phyloP scores from a whole-genome alignment of 2,329 filamentous ascomycete genomes.

The Fusarium sp. region DNA sequence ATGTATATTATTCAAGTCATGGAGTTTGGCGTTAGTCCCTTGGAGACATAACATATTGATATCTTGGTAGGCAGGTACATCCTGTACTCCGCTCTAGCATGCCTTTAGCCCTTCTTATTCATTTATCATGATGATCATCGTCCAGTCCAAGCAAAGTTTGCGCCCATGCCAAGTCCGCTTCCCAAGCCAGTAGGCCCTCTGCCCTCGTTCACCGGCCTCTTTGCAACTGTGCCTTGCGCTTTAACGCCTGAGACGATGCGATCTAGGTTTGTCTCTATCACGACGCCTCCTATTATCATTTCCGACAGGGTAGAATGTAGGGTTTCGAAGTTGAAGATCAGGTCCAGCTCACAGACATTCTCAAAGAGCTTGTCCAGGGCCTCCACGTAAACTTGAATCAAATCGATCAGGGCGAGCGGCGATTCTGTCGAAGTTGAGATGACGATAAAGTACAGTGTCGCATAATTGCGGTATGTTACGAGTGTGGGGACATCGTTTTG shows the following conservation, averaged over 20 bases:
- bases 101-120: constrained; percentile 11
- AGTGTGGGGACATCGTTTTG: constrained; percentile 93
- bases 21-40: constrained; percentile 50
- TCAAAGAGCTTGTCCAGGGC: constrained; percentile 94
- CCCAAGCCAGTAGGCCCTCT: constrained; percentile 59
- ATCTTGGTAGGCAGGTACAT: constrained; percentile 37
- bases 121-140: constrained; percentile 47
- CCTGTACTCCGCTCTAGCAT: constrained; percentile 36
- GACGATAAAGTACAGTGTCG: constrained; percentile 97
- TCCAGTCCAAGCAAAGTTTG: constrained; percentile 68
- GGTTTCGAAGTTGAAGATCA: constrained; percentile 99
- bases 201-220: constrained; percentile 81
- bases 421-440: constrained; percentile 97
- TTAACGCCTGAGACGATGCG: constrained; percentile 88
- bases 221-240: constrained; percentile 80
- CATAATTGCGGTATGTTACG: constrained; percentile 97
- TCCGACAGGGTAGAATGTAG: constrained; percentile 90
- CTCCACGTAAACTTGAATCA: constrained; percentile 99
- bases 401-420: constrained; percentile 91
- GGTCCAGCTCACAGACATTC: constrained; percentile 97
- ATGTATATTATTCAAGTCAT: constrained; percentile 45
- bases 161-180: constrained; percentile 67
- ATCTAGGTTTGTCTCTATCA: constrained; percentile 91
- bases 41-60: constrained; percentile 42
- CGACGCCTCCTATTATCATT: constrained; percentile 95